phyloP scores from a whole-genome alignment of 2,329 filamentous ascomycete species.

The Kalaharituber pfeilii region DNA sequence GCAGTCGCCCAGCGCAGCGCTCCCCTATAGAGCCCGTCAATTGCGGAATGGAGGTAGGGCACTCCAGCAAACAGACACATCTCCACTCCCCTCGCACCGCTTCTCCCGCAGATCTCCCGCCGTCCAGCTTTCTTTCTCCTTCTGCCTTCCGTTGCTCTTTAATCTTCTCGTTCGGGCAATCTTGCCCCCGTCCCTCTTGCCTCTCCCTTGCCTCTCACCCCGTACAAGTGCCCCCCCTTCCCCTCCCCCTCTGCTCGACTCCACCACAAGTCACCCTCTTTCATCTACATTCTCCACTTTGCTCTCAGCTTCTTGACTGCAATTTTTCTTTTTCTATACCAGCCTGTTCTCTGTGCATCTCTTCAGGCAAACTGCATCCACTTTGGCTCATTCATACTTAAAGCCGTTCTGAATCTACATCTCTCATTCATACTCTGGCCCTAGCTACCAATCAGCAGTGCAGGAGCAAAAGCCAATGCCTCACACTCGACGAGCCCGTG shows the following conservation, averaged over 20 bases:
- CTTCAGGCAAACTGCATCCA: too few species aligned
- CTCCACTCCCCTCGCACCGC: neutral
- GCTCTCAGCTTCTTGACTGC: neutral
- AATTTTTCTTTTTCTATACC: neutral
- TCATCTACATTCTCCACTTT: too few species aligned
- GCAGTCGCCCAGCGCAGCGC: too few species aligned
- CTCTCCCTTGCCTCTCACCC: too few species aligned
- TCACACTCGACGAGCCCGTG: neutral
- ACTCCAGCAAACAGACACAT: neutral
- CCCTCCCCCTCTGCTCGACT: too few species aligned
- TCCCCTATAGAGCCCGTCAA: too few species aligned
- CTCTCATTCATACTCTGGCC: neutral
- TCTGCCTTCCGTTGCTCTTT: neutral
- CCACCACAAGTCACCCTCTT: too few species aligned
- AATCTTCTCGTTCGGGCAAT: too few species aligned
- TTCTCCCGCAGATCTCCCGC: neutral
- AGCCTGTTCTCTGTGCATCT: neutral
- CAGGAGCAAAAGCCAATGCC: neutral
- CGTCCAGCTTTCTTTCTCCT: neutral
- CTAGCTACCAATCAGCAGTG: neutral
- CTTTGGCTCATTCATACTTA: too few species aligned
- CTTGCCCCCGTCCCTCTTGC: too few species aligned
- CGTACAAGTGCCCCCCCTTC: too few species aligned
- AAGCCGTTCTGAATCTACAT: neutral
- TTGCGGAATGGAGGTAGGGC: neutral